Evolutionary conservation across 306 rosid species (phyloP), one percentile per base, ranked within the genome.

Genomic region (Oemleria cerasiformis): DNA sequence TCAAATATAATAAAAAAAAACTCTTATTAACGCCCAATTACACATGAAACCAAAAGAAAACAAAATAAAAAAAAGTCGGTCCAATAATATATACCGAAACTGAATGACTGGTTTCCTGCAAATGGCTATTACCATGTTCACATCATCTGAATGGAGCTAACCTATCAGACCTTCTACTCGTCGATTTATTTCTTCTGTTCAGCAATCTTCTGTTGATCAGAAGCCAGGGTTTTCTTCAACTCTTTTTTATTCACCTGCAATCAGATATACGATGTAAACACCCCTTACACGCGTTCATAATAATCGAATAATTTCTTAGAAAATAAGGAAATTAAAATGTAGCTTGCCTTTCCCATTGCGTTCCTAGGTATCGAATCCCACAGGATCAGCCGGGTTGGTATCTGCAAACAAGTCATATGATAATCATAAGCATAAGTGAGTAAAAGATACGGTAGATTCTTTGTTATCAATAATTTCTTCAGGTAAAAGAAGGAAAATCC

Each of bases 321-420:
- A 73, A 59, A 10, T 10, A 16, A 62, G 55, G 44, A 47, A 56
- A 43, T 57, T 42, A 34, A 36, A 73, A 53, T 54, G 83, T 17
- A 58, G 73, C 60, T 61, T 73, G 86, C 98, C 97, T 94, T 94
- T 65, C 98, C 97, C 98, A 94, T 91, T n/a, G 98, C 97, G 77
- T 94, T 94, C 20, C 95, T 94, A 36, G 97, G 96, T 72, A 89
- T 81, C 14, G 87, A 79, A 51, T 94, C 90, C 97, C 94, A 89
- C 54, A 91, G 57, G 69, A 86, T 45, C 53, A 94, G 80, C 58
- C 61, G 80, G 36, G 91, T 91, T 16, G 95, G 94, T 77, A 91
- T 67, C 98, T 94, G 86, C 65, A 64, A 78, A 78, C 6, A 34
- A 25, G 62, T 49, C 16, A 38, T 23, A 23, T 55, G 56, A 42